Evolutionary conservation across 441 rosid genomes (phyloP).

Genomic region (Hura crepitans): DNA sequence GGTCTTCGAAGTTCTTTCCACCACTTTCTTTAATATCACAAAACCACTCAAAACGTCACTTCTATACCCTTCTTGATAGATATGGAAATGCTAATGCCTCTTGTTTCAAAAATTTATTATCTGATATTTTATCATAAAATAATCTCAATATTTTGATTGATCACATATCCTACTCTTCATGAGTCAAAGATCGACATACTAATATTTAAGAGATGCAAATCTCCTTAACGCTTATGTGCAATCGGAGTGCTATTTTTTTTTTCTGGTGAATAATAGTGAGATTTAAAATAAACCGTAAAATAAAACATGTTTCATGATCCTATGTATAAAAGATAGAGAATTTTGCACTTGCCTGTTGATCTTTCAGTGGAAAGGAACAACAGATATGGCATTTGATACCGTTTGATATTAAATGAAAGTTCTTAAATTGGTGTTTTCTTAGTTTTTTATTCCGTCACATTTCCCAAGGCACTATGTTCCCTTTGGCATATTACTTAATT

Average conservation of each 20-base stretch:
- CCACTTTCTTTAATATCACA: neutral
- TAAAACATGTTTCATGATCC: neutral
- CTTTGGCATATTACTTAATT: constrained; percentile 18
- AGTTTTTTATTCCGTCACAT: neutral
- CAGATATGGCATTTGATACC: neutral
- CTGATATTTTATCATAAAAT: neutral
- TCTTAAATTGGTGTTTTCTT: neutral
- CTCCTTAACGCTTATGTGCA: neutral
- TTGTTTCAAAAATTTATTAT: neutral
- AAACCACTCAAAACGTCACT: neutral
- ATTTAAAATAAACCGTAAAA: neutral
- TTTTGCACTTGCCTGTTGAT: neutral
- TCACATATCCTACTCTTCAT: neutral
- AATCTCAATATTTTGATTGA: too few species aligned
- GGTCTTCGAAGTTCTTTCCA: too few species aligned
- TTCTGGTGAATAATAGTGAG: neutral
- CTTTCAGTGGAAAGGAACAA: neutral
- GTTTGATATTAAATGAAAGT: neutral
- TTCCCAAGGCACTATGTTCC: constrained; percentile 13
- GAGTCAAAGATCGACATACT: neutral
- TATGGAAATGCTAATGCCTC: neutral
- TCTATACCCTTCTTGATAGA: too few species aligned
- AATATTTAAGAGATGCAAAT: neutral
- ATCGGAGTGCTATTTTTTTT: too few species aligned
- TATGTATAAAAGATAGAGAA: neutral